Conservation (phyloP, 352 stramenopile species). For the Globisporangium takayamanum region DNA sequence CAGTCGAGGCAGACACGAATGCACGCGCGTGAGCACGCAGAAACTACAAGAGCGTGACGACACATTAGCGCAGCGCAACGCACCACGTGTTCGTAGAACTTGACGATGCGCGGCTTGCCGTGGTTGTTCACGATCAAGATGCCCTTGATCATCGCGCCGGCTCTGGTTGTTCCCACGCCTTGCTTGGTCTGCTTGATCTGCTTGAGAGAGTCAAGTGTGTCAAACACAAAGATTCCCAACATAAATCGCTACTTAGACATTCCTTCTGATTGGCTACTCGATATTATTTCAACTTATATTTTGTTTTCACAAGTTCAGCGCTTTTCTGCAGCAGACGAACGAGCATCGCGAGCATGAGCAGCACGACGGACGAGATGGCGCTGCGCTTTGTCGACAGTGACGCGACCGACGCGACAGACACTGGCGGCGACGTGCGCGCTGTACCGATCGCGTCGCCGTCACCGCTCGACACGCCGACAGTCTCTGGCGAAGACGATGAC, state of each 20-base stretch:
- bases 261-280: too few relatives aligned
- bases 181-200: neutral
- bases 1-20: neutral
- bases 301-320: neutral
- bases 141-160: slow-evolving; percentile 93
- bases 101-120: slow-evolving; percentile 96
- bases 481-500: slow-evolving; percentile 72
- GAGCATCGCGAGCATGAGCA: neutral
- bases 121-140: slow-evolving; percentile 99
- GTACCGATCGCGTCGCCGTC: slow-evolving; percentile 19
- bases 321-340: neutral
- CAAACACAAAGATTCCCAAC: too few relatives aligned
- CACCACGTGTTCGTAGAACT: slow-evolving; percentile 99
- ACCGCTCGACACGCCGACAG: slow-evolving; percentile 40
- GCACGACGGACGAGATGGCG: neutral
- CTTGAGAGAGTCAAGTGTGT: neutral
- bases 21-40: neutral
- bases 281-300: neutral
- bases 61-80: slow-evolving; percentile 17
- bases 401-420: neutral
- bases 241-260: too few relatives aligned
- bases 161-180: neutral
- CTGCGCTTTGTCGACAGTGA: neutral
- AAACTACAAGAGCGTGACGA: too few relatives aligned
- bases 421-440: neutral